Conservation (phyloP, 2,329 filamentous ascomycete species). For the Acephala macrosclerotiorum region DNA sequence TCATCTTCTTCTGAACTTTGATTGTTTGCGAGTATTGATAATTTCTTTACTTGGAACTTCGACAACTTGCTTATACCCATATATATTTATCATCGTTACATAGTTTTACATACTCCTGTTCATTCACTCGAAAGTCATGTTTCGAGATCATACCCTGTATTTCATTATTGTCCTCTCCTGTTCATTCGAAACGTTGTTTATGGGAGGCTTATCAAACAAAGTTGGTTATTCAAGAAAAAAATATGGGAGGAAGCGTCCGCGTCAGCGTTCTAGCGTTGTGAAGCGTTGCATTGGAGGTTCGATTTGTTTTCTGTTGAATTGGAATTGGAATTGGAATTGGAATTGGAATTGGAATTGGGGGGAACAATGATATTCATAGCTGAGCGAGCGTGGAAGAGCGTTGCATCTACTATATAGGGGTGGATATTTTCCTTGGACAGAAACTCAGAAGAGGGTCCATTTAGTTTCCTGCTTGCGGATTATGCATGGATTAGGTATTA, state of each 20-base stretch:
- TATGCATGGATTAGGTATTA: no score
- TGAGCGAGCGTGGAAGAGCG: no score
- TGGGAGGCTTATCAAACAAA: background rate
- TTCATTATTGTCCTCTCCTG: background rate
- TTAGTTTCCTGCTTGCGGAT: no score
- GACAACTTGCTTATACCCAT: background rate
- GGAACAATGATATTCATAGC: background rate
- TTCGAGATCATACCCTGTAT: background rate
- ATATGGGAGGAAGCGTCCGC: no score
- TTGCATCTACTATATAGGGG: background rate
- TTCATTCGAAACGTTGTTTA: background rate
- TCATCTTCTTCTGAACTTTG: background rate
- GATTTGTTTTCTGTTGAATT: background rate
- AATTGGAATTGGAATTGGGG: background rate
- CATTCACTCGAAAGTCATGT: background rate
- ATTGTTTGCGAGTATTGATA: background rate
- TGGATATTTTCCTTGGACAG: background rate
- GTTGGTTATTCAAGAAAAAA: background rate
- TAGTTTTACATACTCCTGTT: no score
- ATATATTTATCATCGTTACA: slow-evolving; percentile 2
- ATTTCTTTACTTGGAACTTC: slow-evolving; percentile 2
- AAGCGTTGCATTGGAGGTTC: background rate
- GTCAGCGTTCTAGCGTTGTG: background rate
- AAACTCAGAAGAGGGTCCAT: no score
- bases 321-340: no score